phyloP scores from a whole-genome alignment of 768 basidiomycete species.

The Trametes gibbosa region DNA sequence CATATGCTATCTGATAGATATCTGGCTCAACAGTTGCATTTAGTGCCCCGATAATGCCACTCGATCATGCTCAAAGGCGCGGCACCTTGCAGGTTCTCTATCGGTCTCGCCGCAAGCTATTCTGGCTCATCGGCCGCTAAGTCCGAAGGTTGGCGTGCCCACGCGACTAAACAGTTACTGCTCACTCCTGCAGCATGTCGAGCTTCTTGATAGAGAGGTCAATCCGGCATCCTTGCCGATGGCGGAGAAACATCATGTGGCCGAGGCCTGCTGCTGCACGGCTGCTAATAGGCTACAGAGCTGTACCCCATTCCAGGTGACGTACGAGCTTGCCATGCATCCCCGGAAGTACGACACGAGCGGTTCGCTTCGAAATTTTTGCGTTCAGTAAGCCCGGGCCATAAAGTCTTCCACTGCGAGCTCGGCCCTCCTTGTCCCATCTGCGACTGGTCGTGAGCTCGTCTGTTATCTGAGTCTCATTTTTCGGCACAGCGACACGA shows the following conservation, averaged over 20 bases:
- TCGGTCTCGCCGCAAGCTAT: background rate
- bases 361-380: background rate
- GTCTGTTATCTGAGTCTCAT: background rate
- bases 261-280: background rate
- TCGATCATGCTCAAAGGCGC: no score
- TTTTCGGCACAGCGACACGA: background rate
- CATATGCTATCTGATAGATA: no score
- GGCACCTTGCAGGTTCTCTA: no score
- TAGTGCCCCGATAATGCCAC: no score
- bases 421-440: background rate
- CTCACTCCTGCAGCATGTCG: background rate
- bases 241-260: constrained; percentile 14
- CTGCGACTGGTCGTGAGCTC: background rate
- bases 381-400: background rate
- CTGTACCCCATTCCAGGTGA: background rate
- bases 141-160: constrained; percentile 4
- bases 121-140: constrained; percentile 6
- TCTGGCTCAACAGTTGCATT: no score
- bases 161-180: background rate
- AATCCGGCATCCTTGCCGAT: constrained; percentile 7
- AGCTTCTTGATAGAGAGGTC: background rate
- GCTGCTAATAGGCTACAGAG: background rate
- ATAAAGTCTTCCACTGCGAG: background rate
- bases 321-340: background rate
- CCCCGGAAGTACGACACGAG: background rate